phyloP scores from a whole-genome alignment of 2,329 filamentous ascomycete species.

The Alternaria rosae region DNA sequence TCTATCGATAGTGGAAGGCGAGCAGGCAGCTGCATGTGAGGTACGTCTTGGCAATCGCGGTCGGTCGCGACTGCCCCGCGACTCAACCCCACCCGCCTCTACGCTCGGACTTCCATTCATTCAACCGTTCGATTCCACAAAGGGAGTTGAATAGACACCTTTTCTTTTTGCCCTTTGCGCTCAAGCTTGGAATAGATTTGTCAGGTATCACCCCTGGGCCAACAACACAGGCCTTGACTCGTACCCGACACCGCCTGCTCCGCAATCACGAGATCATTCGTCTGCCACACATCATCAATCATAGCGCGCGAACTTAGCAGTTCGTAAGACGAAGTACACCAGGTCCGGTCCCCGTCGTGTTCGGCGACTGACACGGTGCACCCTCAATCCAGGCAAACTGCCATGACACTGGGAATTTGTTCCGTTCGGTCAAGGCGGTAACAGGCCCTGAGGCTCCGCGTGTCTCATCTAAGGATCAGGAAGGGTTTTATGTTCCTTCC shows the following conservation, averaged over 20 bases:
- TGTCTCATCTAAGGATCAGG: conserved; percentile 33
- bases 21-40: conserved; percentile 19
- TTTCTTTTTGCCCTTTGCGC: background rate
- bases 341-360: background rate
- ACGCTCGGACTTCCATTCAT: background rate
- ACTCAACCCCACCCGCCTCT: conserved; percentile 12
- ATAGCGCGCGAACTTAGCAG: background rate
- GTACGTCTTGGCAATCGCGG: conserved; percentile 25
- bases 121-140: background rate
- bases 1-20: conserved; percentile 8
- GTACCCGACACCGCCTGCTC: background rate
- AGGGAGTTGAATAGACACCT: background rate
- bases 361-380: background rate
- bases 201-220: background rate
- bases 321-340: background rate
- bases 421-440: background rate
- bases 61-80: conserved; percentile 31
- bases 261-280: background rate
- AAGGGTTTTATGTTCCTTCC: conserved; percentile 27
- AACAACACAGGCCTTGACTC: background rate
- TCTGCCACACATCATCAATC: background rate
- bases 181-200: background rate
- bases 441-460: conserved; percentile 24
- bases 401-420: background rate
- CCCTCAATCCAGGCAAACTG: background rate